Percentiles rank a stretch among this genome's conserved stretches.
phyloP scores from a whole-genome alignment of 768 basidiomycete genomes.

The Mycena vitilis region DNA sequence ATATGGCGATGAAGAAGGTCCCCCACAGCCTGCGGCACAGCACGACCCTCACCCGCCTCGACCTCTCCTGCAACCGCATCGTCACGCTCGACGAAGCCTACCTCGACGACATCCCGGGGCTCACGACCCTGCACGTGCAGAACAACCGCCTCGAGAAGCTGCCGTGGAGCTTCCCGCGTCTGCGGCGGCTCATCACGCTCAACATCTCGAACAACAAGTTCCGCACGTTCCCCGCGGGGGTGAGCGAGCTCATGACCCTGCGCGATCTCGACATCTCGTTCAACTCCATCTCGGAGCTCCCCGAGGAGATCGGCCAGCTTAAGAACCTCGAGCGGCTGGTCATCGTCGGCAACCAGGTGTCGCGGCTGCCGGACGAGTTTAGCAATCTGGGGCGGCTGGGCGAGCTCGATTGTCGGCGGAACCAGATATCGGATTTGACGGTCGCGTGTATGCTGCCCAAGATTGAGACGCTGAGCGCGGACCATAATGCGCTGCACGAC shows the following conservation, averaged over 20 bases:
- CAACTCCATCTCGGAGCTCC: slow-evolving; percentile 87
- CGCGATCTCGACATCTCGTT: slow-evolving; percentile 94
- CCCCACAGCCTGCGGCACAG: slow-evolving; percentile 87
- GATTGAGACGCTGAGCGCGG: slow-evolving; percentile 76
- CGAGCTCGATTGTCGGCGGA: slow-evolving; percentile 87
- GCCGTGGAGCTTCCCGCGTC: slow-evolving; percentile 85
- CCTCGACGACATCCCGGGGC: slow-evolving; percentile 78
- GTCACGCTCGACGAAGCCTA: slow-evolving; percentile 88
- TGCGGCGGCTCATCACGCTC: slow-evolving; percentile 77
- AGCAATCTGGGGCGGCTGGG: slow-evolving; percentile 67
- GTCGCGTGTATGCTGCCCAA: slow-evolving; percentile 75
- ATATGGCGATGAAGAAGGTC: slow-evolving; percentile 95
- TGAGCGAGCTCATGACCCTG: slow-evolving; percentile 79
- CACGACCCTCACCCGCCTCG: slow-evolving; percentile 78
- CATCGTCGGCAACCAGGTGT: slow-evolving; percentile 88
- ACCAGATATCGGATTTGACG: slow-evolving; percentile 81
- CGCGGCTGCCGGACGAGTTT: slow-evolving; percentile 74
- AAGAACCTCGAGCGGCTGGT: slow-evolving; percentile 75
- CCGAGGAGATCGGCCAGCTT: slow-evolving; percentile 81
- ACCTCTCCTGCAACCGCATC: slow-evolving; percentile 93
- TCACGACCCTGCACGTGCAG: slow-evolving; percentile 79
- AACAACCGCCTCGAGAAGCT: slow-evolving; percentile 93
- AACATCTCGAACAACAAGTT: slow-evolving; percentile 99
- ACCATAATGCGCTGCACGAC: slow-evolving; percentile 85
- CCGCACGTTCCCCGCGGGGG: slow-evolving; percentile 74